Percentiles rank a stretch among this genome's conserved stretches.
Conservation (phyloP, 2,329 filamentous ascomycete species). For the Coniella lustricola region DNA sequence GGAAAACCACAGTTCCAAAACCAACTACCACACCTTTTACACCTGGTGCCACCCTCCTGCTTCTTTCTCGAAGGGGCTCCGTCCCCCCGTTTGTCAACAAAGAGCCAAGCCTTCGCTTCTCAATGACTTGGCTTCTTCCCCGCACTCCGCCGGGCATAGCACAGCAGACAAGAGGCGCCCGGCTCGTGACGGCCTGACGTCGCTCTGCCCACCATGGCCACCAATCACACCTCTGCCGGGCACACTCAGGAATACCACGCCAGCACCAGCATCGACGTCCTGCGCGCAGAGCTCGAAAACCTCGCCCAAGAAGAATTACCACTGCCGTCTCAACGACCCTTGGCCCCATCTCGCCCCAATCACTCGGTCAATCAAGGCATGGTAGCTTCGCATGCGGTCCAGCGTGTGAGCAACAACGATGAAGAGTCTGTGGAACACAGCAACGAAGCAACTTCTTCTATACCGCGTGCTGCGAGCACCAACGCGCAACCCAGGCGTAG, state of each 20-base stretch:
- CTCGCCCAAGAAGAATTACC: constrained; percentile 18
- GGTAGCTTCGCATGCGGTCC: neutral
- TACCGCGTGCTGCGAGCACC: constrained; percentile 1
- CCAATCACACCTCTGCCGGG: constrained; percentile 11
- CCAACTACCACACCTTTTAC: neutral
- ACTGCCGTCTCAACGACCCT: neutral
- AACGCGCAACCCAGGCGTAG: constrained; percentile 5
- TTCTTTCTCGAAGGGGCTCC: neutral
- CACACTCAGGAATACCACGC: constrained; percentile 10
- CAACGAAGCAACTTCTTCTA: neutral
- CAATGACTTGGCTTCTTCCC: neutral
- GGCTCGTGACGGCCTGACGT: neutral
- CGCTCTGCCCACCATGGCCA: constrained; percentile 18
- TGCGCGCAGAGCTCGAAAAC: constrained; percentile 22
- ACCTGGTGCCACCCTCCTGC: neutral
- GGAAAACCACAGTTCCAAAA: neutral
- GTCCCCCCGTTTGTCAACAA: no score
- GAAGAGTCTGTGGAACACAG: no score
- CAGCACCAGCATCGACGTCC: constrained; percentile 15
- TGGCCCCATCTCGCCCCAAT: neutral
- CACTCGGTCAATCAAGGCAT: constrained; percentile 1
- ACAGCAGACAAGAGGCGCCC: no score
- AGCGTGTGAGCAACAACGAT: no score
- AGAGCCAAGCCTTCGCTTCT: no score
- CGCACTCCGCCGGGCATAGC: neutral